phyloP scores from a whole-genome alignment of 495 filamentous ascomycete genomes.

The Lichenothelia convexa region DNA sequence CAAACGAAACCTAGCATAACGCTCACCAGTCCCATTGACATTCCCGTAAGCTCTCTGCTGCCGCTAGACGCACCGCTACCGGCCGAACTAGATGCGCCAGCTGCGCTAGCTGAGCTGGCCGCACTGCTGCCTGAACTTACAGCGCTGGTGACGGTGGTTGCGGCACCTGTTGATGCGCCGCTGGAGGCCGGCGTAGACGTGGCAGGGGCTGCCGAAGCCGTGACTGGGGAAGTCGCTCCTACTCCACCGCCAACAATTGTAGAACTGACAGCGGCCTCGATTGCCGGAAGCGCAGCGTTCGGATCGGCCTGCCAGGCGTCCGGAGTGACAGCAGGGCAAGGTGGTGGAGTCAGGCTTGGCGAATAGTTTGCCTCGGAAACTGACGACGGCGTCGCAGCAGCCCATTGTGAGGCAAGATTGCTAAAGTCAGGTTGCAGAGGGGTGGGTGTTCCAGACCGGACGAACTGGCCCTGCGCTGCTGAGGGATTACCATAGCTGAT shows the following conservation, averaged over 20 bases:
- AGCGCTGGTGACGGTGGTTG: too few relatives aligned
- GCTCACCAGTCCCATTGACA: conserved; percentile 3
- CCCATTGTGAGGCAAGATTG: conserved; percentile 65
- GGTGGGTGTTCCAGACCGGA: conserved; percentile 51
- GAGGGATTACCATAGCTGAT: conserved; percentile 49
- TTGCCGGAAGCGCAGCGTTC: conserved; percentile 44
- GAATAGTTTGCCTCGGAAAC: conserved; percentile 45
- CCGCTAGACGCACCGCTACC: conserved; percentile 4
- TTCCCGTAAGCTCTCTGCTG: conserved; percentile 6
- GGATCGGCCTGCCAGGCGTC: conserved; percentile 57
- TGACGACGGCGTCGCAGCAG: conserved; percentile 48
- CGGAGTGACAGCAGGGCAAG: conserved; percentile 51
- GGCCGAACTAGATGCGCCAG: too few relatives aligned
- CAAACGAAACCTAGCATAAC: conserved; percentile 9
- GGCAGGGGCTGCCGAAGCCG: not conserved
- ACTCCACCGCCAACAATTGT: conserved; percentile 1
- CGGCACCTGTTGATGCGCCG: too few relatives aligned
- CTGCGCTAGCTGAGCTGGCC: too few relatives aligned
- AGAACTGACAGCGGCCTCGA: conserved; percentile 15
- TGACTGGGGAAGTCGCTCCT: conserved; percentile 3
- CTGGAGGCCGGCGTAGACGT: not conserved
- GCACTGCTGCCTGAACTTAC: too few relatives aligned
- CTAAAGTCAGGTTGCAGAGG: conserved; percentile 58
- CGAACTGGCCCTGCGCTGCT: conserved; percentile 33
- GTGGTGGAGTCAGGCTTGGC: conserved; percentile 39